These are phyloP conservation scores for Epichloe festucae DNA, from an alignment of 2,329 filamentous ascomycete species.

Conservation along the genomic window DNA sequence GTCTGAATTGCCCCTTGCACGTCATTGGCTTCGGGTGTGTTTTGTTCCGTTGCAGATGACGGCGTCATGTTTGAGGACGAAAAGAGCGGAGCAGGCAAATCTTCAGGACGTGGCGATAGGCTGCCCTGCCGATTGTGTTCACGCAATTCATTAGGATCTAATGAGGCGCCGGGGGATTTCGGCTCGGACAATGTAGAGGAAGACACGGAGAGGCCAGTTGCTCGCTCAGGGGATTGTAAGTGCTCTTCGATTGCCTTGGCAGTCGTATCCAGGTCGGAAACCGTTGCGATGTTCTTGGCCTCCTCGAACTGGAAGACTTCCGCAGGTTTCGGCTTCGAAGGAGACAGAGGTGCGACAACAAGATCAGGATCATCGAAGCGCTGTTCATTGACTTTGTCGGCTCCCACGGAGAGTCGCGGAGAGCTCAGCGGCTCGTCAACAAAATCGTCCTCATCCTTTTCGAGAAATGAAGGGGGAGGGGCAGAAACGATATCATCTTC, in stretches of 20 bases:
- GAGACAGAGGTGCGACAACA: slow-evolving; percentile 45
- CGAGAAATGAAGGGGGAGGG: slow-evolving; percentile 19
- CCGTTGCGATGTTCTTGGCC: neutral
- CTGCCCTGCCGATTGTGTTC: slow-evolving; percentile 11
- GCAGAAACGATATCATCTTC: slow-evolving; percentile 34
- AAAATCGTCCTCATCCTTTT: slow-evolving; percentile 57
- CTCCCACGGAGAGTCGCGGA: slow-evolving; percentile 47
- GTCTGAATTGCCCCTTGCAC: neutral
- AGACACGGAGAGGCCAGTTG: neutral
- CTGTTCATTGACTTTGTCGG: slow-evolving; percentile 38
- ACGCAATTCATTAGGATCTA: slow-evolving; percentile 6
- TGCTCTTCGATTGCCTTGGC: slow-evolving; percentile 1
- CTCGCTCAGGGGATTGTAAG: neutral
- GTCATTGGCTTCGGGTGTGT: neutral
- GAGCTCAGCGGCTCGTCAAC: slow-evolving; percentile 68
- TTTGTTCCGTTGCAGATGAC: neutral
- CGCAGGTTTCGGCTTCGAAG: slow-evolving; percentile 24
- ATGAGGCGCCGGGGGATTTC: slow-evolving; percentile 6
- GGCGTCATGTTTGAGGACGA: slow-evolving; percentile 11
- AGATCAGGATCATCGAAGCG: slow-evolving; percentile 43
- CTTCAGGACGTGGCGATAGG: slow-evolving; percentile 47
- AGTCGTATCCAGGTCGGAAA: neutral
- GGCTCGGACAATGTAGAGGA: slow-evolving; percentile 7
- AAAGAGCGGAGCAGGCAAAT: slow-evolving; percentile 52
- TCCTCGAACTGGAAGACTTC: neutral